Percentiles rank a stretch among this genome's conserved stretches.
These are phyloP conservation scores for Castanopsis chinensis DNA, from an alignment of 306 rosid species.

Conservation along the genomic window DNA sequence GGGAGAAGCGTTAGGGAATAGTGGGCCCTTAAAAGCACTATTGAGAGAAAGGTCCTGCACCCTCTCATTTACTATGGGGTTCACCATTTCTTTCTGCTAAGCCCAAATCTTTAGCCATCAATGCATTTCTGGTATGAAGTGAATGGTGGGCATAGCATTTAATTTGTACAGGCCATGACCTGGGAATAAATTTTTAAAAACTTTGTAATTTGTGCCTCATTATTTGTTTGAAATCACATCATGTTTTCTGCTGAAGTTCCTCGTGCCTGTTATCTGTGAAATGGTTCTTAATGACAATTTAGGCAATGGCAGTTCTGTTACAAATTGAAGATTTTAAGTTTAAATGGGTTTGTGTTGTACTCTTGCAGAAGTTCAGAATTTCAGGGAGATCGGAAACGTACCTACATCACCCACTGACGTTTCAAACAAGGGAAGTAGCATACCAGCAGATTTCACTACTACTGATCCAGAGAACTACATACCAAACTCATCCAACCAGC, in stretches of 20 bases:
- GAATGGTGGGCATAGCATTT: not conserved
- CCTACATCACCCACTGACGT: conserved; percentile 34
- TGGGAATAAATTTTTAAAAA: not conserved
- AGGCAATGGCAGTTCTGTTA: not conserved
- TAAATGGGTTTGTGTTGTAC: conserved; percentile 12
- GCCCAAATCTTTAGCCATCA: not conserved
- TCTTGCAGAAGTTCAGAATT: conserved; percentile 70
- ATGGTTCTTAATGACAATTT: conserved; percentile 3
- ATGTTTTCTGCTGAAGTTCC: conserved; percentile 15
- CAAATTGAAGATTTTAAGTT: not conserved
- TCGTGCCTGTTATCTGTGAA: not conserved
- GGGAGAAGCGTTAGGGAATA: not conserved
- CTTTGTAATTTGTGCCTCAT: not conserved
- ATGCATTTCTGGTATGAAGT: not conserved
- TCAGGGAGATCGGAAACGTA: conserved; percentile 59
- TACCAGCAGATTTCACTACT: conserved; percentile 33
- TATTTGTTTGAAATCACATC: not conserved
- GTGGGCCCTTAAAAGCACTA: not conserved
- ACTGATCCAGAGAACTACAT: conserved; percentile 35
- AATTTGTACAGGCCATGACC: not conserved
- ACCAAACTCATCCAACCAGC: conserved; percentile 35
- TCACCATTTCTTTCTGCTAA: not conserved
- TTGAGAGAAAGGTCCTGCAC: not conserved
- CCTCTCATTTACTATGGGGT: not conserved
- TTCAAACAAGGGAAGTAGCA: conserved; percentile 39